Base-by-base conservation (phyloP, 768 basidiomycete genomes). In the Sporobolomyces phaffii region DNA sequence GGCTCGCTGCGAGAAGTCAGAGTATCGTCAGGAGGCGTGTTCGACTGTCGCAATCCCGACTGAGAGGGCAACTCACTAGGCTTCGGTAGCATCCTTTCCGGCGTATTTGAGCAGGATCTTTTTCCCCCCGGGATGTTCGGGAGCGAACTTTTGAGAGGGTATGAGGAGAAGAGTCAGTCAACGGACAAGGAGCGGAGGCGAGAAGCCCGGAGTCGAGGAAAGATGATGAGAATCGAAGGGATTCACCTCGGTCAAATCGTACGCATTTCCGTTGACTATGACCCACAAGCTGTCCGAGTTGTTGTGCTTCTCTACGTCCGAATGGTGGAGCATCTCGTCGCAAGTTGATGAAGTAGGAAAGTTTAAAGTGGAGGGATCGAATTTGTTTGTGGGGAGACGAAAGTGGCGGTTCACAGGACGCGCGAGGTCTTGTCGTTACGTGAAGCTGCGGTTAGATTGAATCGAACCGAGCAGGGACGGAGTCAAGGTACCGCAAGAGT, bases 181-280 rank as follows among this genome's bases (percentile, higher is more conserved):
- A 26, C 22, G 51, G n/a, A 36, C 7, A 8, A 26, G 40, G 49
- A 33, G 28, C 5, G 24, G 20, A 22, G 22, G 9, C 24, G 10
- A 8, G 28, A 54, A 15, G 20, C 6, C 26, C 13, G 18, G 57
- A 20, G n/a, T 45, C 8, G 5, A 48, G 9, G 34, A 28, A 20
- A 17, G 38, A 3, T 31, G 7, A 22, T 29, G 57, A 41, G 47
- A 40, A 26, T 7, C 85, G 33, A 60, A n/a, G 20, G 33, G 20
- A 50, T 90, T 79, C 77, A 90, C 89, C 43, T 87, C 86, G 11
- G 89, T 90, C 63, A 90, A 86, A 79, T 90, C 88, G 78, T 90
- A 90, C 28, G 89, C 89, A 60, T 83, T 81, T 77, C 86, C 83
- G 56, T 82, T 80, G 69, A 91, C 87, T 74, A 91, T 85, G 71